Evolutionary conservation across 345 rosid genomes (phyloP).

Genomic region (Isatis tinctoria): DNA sequence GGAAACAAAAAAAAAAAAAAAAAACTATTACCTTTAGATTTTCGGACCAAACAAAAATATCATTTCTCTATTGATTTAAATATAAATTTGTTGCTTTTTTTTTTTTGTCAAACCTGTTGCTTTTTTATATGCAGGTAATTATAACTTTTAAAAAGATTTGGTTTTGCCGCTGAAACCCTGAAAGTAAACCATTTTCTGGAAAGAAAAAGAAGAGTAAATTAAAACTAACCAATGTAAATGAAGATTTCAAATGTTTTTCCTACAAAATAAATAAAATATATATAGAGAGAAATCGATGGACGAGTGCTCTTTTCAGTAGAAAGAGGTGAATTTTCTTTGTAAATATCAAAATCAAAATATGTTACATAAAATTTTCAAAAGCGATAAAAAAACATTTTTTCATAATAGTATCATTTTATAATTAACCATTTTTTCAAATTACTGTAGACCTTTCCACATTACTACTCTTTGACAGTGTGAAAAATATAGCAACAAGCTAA

Average conservation of each 20-base stretch:
- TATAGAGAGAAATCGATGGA: neutral
- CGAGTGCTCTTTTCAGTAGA: neutral
- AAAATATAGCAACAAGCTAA: too few relatives aligned
- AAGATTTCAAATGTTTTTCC: neutral
- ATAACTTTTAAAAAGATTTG: neutral
- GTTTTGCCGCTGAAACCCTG: constrained; percentile 23
- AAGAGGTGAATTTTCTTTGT: neutral
- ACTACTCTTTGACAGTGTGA: too few relatives aligned
- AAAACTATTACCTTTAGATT: neutral
- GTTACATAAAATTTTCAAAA: too few relatives aligned
- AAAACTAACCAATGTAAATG: neutral
- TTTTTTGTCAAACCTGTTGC: too few relatives aligned
- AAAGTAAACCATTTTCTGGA: neutral
- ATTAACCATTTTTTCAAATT: too few relatives aligned
- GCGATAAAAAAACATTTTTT: too few relatives aligned
- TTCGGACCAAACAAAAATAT: neutral
- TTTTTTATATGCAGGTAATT: neutral
- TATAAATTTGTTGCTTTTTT: neutral
- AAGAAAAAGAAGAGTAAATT: neutral
- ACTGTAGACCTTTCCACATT: too few relatives aligned
- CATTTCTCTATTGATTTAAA: neutral
- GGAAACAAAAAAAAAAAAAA: neutral
- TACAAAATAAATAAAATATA: neutral
- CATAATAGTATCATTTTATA: too few relatives aligned
- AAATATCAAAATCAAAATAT: neutral